Base-by-base conservation (phyloP, 2,329 filamentous ascomycete genomes). In the Nothophoma quercina region DNA sequence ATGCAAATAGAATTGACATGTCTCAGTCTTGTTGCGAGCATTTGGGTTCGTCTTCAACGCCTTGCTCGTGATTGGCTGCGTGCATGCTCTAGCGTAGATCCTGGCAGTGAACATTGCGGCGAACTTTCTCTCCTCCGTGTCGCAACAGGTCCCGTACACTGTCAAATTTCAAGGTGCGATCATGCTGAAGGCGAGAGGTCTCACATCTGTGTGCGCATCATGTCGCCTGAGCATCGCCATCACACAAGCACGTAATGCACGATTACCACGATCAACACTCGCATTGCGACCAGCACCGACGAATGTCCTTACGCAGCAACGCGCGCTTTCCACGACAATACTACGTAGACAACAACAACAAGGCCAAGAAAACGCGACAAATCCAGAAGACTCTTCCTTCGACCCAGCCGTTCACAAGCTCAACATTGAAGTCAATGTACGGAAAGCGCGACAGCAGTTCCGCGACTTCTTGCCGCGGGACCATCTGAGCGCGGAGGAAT, bases 381-480 rank as follows among this genome's bases (percentile, higher is more conserved):
- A 10, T 23, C 9, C 26, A n/a, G 38, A 34, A 12, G 43, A 33
- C 1, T 2, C 38, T 12, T 23, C 43, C 2, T 2, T 30, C 3
- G 43, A 53, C 8, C 50, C 63, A 9, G 50, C 61, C n/a, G 50
- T 48, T 12, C 63, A 71, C 42, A 61, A 62, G 7, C 21, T 69
- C n/a, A 67, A 55, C 5, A 78, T 85, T 48, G 88, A 91, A 68
- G 78, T 79, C 9, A 77, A 88, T 7, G 91, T 91, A 25, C 85
- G 89, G 49, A 81, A 85, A 61, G 88, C 90, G 28, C 85, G 88
- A 64, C 87, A 90, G 58, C 81, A 85, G 7, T 96, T 91, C 71
- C 88, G 91, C 56, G 87, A 95, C 65, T 87, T 83, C 0, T 75
- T 97, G 19, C 93, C 93, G 0, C 83, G 85, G 25, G 86, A 83